A percentile compares a stretch with the other conserved stretches of the same genome.
Evolutionary conservation across 2,329 filamentous ascomycete genomes (phyloP).

Genomic region (Penicillium griseofulvum): DNA sequence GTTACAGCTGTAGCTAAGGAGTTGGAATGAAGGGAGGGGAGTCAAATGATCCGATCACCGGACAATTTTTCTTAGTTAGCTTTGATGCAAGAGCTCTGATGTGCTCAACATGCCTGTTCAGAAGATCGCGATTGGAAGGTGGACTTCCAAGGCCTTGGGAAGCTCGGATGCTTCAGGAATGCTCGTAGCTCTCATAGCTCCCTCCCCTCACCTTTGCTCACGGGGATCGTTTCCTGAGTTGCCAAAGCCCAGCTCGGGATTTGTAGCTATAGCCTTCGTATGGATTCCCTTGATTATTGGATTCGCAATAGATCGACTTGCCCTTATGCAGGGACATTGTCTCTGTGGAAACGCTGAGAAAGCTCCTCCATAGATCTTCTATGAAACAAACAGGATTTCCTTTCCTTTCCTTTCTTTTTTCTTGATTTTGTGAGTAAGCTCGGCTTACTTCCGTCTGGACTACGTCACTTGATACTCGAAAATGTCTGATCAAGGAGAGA

Average conservation of each 20-base stretch:
- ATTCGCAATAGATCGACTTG: slow-evolving; percentile 5
- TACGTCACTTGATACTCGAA: slow-evolving; percentile 5
- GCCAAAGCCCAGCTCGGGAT: neutral
- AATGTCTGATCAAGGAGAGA: neutral
- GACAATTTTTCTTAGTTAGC: slow-evolving; percentile 2
- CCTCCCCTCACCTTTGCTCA: slow-evolving; percentile 4
- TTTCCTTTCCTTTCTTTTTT: neutral
- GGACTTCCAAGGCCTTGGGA: neutral
- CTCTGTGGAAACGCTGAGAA: slow-evolving; percentile 8
- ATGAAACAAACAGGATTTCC: neutral
- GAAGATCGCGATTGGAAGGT: slow-evolving; percentile 2
- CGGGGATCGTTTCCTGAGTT: slow-evolving; percentile 8
- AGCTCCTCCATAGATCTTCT: neutral
- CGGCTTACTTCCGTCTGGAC: neutral
- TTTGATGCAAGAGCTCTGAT: neutral
- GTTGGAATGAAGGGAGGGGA: slow-evolving; percentile 9
- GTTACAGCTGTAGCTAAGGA: slow-evolving; percentile 13
- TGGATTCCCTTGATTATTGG: slow-evolving; percentile 8
- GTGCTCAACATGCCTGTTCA: slow-evolving; percentile 8
- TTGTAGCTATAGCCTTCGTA: neutral
- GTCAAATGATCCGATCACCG: slow-evolving; percentile 13
- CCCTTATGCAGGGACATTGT: neutral
- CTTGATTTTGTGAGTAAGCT: neutral
- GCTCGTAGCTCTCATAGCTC: slow-evolving; percentile 9
- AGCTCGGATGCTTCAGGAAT: slow-evolving; percentile 5